A percentile compares a stretch with the other conserved stretches of the same genome.
These are phyloP conservation scores for Euphrasia arctica DNA, from an alignment of 305 asterid genomes.

Conservation along the genomic window DNA sequence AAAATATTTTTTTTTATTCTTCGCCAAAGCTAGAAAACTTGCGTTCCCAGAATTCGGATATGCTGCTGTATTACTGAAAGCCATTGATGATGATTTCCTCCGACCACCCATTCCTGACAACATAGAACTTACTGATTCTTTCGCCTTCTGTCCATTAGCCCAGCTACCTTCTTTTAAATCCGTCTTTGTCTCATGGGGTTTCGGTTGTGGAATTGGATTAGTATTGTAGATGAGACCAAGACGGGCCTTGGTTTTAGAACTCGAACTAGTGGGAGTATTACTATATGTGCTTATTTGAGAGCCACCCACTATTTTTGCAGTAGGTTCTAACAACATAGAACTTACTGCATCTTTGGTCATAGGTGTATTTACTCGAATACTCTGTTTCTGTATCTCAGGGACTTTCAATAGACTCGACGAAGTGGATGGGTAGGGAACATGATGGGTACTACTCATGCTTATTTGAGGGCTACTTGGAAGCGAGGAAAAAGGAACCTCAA, in stretches of 20 bases:
- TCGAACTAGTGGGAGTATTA: constrained; percentile 33
- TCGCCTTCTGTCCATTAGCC: background rate
- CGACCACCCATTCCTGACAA: constrained; percentile 27
- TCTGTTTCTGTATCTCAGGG: background rate
- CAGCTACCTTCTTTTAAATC: constrained; percentile 23
- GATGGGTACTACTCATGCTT: constrained; percentile 29
- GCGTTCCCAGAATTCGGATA: constrained; percentile 19
- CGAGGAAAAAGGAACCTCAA: constrained; percentile 77
- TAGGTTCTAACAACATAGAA: constrained; percentile 15
- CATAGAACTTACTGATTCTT: constrained; percentile 19
- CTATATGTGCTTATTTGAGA: constrained; percentile 28
- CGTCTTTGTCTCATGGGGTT: background rate
- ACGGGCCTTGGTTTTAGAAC: constrained; percentile 25
- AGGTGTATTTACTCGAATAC: background rate
- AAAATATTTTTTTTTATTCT: constrained; percentile 30
- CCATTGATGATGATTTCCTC: constrained; percentile 20
- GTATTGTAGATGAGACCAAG: constrained; percentile 24
- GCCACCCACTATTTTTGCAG: constrained; percentile 9
- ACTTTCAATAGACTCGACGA: no score
- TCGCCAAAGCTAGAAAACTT: constrained; percentile 23
- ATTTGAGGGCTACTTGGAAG: constrained; percentile 29
- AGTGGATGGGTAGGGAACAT: constrained; percentile 25
- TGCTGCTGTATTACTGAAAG: constrained; percentile 30
- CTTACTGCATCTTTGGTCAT: background rate
- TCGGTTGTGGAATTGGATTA: background rate